Conservation (phyloP, 2,329 filamentous ascomycete species). For the Endoconidiophora laricicola region DNA sequence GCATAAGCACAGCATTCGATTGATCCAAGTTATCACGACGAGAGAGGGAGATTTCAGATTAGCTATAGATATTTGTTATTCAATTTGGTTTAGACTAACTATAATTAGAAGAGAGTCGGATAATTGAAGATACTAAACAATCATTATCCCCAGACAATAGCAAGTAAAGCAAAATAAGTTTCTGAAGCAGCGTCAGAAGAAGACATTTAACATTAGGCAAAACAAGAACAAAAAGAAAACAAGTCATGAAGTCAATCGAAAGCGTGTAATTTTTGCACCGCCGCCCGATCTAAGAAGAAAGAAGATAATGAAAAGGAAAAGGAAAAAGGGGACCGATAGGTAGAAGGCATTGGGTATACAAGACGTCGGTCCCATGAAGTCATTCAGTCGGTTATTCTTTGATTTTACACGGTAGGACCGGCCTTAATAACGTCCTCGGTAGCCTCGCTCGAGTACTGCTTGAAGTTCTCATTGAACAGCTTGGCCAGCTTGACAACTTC, state of each 20-base stretch:
- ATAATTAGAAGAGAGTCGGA: too few species aligned
- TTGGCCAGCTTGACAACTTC: slow-evolving; percentile 82
- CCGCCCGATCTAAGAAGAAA: neutral
- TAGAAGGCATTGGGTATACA: neutral
- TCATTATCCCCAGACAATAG: neutral
- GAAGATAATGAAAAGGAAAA: neutral
- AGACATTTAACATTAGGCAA: neutral
- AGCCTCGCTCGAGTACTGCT: slow-evolving; percentile 79
- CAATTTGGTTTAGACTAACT: too few species aligned
- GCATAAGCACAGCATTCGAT: neutral
- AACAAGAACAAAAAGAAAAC: neutral
- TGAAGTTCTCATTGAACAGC: slow-evolving; percentile 93
- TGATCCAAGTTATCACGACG: neutral
- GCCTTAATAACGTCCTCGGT: slow-evolving; percentile 62
- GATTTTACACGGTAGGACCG: slow-evolving; percentile 25
- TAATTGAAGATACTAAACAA: neutral
- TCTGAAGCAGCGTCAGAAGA: too few species aligned
- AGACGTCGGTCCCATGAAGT: slow-evolving; percentile 1
- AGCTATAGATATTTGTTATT: too few species aligned
- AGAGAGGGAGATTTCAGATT: too few species aligned
- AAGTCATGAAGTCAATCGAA: slow-evolving; percentile 4
- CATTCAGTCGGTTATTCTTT: neutral
- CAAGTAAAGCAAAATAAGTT: neutral
- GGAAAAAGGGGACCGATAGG: neutral
- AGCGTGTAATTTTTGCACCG: slow-evolving; percentile 1